Conservation (phyloP, 176 grass and related monocot genomes). For the Poa annua region DNA sequence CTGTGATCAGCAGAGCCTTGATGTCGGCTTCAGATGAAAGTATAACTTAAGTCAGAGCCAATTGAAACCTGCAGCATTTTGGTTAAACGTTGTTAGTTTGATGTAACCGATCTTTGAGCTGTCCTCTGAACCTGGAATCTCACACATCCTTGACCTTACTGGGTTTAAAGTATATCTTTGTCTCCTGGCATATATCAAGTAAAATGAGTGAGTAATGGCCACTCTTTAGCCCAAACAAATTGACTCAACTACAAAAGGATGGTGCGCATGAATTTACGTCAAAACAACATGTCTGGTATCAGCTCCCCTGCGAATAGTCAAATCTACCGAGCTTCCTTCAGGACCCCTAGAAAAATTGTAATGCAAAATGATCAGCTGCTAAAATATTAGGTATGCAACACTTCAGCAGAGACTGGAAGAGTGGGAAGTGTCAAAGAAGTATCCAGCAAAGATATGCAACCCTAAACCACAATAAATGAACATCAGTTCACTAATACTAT, state of each 20-base stretch:
- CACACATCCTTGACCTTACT: conserved; percentile 85
- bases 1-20: conserved; percentile 1
- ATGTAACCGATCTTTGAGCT: conserved; percentile 91
- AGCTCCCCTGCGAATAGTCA: conserved; percentile 70
- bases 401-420: neutral
- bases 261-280: conserved; percentile 55
- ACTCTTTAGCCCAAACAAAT: conserved; percentile 18
- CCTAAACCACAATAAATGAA: neutral
- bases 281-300: conserved; percentile 63
- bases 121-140: conserved; percentile 73
- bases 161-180: conserved; percentile 81
- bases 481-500: neutral
- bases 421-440: neutral
- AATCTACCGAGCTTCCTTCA: conserved; percentile 88
- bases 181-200: conserved; percentile 56
- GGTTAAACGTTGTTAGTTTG: conserved; percentile 98
- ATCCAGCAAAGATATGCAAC: conserved; percentile 15
- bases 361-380: neutral
- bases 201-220: neutral
- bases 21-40: neutral
- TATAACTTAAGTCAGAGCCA: neutral
- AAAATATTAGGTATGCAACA: conserved; percentile 25
- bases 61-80: conserved; percentile 83
- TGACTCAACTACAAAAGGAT: conserved; percentile 1
- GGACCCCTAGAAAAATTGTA: conserved; percentile 62